Percentiles rank a stretch among this genome's conserved stretches.
phyloP scores from a whole-genome alignment of 139 green algal genomes.

The Chlorella vulgaris region DNA sequence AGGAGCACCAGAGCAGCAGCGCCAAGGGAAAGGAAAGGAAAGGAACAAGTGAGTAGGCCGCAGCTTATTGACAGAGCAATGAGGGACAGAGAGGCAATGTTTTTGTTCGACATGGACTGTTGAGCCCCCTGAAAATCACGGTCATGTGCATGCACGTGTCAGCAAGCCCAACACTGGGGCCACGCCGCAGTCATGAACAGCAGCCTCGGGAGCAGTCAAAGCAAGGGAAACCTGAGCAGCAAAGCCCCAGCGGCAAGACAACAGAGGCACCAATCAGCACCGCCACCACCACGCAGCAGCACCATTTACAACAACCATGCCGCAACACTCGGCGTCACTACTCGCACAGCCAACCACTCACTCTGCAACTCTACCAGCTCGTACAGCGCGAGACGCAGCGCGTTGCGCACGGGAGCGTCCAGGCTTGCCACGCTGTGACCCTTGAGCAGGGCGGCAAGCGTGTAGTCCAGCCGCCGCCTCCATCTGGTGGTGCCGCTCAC shows the following conservation, averaged over 20 bases:
- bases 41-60: no score
- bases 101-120: background rate
- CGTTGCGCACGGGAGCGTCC: slow-evolving; percentile 39
- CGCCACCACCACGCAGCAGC: background rate
- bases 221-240: background rate
- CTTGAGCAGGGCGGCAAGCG: slow-evolving; percentile 22
- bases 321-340: background rate
- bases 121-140: no score
- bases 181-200: no score
- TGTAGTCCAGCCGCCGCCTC: slow-evolving; percentile 64
- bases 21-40: no score
- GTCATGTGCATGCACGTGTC: no score
- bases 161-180: no score
- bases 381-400: slow-evolving; percentile 77
- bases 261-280: background rate
- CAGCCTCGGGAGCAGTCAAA: no score
- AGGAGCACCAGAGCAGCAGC: background rate
- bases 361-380: slow-evolving; percentile 65
- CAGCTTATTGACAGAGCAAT: slow-evolving; percentile 38
- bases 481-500: slow-evolving; percentile 65
- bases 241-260: background rate
- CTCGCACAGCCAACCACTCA: background rate
- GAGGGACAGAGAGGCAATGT: background rate
- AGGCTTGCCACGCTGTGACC: slow-evolving; percentile 18
- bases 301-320: background rate